Conservation (phyloP, 1,284 basidiomycete species). For the Ganoderma meredithae region DNA sequence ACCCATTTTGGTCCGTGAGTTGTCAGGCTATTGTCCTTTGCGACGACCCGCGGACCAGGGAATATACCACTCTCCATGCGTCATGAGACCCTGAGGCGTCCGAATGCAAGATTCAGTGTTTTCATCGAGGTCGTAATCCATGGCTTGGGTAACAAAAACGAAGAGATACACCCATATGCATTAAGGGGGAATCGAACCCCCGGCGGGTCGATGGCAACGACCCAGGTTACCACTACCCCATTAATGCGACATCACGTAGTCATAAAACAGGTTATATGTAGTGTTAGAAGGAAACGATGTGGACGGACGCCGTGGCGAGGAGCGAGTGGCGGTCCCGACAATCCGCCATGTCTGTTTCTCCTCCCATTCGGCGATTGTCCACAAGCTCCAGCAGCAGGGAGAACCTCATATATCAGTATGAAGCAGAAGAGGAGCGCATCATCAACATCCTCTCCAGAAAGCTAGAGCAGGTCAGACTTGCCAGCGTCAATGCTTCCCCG, state of each 20-base stretch:
- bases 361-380: conserved; percentile 61
- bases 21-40: neutral
- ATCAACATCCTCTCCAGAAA: conserved; percentile 82
- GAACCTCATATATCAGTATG: conserved; percentile 83
- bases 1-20: too few relatives aligned
- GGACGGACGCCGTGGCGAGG: conserved; percentile 3
- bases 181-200: conserved; percentile 72
- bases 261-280: too few relatives aligned
- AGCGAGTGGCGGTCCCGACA: neutral
- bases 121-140: too few relatives aligned
- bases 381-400: conserved; percentile 66
- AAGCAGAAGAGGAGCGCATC: conserved; percentile 87
- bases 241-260: conserved; percentile 30
- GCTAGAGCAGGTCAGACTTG: conserved; percentile 70
- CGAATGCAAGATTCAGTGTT: too few relatives aligned
- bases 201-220: conserved; percentile 61
- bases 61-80: too few relatives aligned
- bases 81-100: too few relatives aligned
- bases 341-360: conserved; percentile 64
- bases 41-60: too few relatives aligned
- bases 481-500: neutral
- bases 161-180: too few relatives aligned
- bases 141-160: too few relatives aligned
- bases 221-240: conserved; percentile 44
- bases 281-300: neutral